Evolutionary conservation across 805 yeast species (phyloP).

Genomic region (Kurtzmaniella fragi): DNA sequence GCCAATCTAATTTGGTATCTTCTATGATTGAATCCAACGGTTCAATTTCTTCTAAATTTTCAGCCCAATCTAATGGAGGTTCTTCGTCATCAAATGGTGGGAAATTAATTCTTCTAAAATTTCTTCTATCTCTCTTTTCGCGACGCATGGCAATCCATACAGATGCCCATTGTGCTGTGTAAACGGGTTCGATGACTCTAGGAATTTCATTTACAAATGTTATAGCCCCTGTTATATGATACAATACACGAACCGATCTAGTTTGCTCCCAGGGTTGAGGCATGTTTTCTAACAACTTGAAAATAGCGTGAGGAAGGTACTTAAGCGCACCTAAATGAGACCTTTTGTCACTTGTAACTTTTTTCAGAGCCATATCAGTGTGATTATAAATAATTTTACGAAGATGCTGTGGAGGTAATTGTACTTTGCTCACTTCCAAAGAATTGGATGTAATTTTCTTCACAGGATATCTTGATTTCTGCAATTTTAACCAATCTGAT

Average conservation of each 20-base stretch:
- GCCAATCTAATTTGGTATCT: constrained; percentile 69
- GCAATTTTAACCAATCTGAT: constrained; percentile 58
- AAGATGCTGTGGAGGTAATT: constrained; percentile 92
- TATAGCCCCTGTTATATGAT: constrained; percentile 90
- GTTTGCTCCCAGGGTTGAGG: constrained; percentile 97
- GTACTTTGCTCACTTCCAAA: constrained; percentile 54
- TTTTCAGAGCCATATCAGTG: constrained; percentile 76
- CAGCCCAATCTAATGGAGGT: constrained; percentile 82
- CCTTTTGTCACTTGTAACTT: constrained; percentile 77
- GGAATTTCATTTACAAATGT: constrained; percentile 93
- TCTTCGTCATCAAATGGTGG: constrained; percentile 98
- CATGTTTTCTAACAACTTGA: constrained; percentile 88
- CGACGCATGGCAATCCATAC: constrained; percentile 91
- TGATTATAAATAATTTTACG: constrained; percentile 80
- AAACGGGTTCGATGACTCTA: constrained; percentile 86
- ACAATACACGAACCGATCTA: constrained; percentile 81
- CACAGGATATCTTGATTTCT: constrained; percentile 51
- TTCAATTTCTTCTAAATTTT: constrained; percentile 67
- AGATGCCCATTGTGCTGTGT: constrained; percentile 92
- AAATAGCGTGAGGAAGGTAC: constrained; percentile 91
- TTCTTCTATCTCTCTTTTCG: constrained; percentile 85
- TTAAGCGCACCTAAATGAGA: constrained; percentile 87
- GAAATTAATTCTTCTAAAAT: constrained; percentile 85
- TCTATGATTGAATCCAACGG: constrained; percentile 68
- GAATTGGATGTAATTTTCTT: constrained; percentile 16